These are phyloP conservation scores for Ceratobasidium sp. DNA, from an alignment of 1,284 basidiomycete species.

Conservation along the genomic window DNA sequence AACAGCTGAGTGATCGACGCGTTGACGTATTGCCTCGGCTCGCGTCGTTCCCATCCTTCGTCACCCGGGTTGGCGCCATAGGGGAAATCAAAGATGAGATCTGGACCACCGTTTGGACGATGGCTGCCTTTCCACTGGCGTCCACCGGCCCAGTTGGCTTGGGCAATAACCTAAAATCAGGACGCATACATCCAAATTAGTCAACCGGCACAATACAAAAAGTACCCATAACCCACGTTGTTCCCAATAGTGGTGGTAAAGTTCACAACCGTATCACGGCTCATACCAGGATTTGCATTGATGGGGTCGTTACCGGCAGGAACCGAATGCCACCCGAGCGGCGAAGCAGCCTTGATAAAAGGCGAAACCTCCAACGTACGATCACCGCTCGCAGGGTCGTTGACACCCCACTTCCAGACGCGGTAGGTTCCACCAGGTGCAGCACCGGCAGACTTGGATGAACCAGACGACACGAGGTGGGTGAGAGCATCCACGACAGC, in stretches of 20 bases:
- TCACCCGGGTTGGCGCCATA: slow-evolving; percentile 67
- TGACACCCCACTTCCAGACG: slow-evolving; percentile 76
- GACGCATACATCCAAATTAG: neutral
- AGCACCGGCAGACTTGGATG: slow-evolving; percentile 45
- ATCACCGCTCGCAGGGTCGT: slow-evolving; percentile 72
- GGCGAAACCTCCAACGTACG: slow-evolving; percentile 66
- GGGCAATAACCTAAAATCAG: slow-evolving; percentile 67
- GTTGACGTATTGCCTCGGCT: slow-evolving; percentile 85
- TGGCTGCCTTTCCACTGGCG: slow-evolving; percentile 78
- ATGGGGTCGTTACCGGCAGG: slow-evolving; percentile 61
- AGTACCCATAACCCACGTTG: slow-evolving; percentile 62
- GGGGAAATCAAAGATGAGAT: slow-evolving; percentile 70
- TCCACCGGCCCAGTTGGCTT: slow-evolving; percentile 88
- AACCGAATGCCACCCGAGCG: slow-evolving; percentile 83
- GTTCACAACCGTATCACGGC: slow-evolving; percentile 57
- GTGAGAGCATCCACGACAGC: slow-evolving; percentile 26
- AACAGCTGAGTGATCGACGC: slow-evolving; percentile 87
- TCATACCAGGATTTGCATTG: slow-evolving; percentile 41
- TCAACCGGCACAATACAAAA: slow-evolving; percentile 1
- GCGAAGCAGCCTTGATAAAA: slow-evolving; percentile 76
- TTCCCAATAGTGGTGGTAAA: slow-evolving; percentile 88
- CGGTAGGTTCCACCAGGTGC: slow-evolving; percentile 62
- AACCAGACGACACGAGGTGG: slow-evolving; percentile 31
- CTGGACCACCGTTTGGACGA: slow-evolving; percentile 71
- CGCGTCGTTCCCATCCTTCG: slow-evolving; percentile 60